Percentiles rank a stretch among this genome's conserved stretches.
These are phyloP conservation scores for Gynandropsis gynandra DNA, from an alignment of 345 rosid species.

Conservation along the genomic window DNA sequence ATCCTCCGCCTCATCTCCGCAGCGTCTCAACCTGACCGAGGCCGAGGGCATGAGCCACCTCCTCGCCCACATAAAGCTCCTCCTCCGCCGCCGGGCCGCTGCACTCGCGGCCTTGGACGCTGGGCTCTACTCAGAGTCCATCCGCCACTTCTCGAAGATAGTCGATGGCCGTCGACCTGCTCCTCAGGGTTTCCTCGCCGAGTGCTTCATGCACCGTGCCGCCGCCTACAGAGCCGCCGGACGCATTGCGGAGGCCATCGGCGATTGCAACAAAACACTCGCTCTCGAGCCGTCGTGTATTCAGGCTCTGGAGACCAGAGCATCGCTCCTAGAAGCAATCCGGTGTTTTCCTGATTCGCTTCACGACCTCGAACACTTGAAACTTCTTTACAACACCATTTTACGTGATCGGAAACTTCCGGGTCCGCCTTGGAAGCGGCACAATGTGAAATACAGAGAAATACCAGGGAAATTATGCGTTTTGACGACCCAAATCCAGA, in stretches of 20 bases:
- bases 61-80: conserved; percentile 72
- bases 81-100: conserved; percentile 77
- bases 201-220: conserved; percentile 83
- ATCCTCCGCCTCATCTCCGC: conserved; percentile 37
- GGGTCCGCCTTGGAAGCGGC: conserved; percentile 93
- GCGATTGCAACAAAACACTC: conserved; percentile 82
- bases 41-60: conserved; percentile 54
- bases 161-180: conserved; percentile 80
- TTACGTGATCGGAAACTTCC: conserved; percentile 82
- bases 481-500: conserved; percentile 53
- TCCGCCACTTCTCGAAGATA: conserved; percentile 87
- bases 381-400: conserved; percentile 77
- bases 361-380: conserved; percentile 90
- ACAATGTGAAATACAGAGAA: conserved; percentile 71
- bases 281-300: conserved; percentile 83
- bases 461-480: conserved; percentile 78
- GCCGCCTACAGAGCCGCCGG: conserved; percentile 66
- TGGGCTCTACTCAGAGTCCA: conserved; percentile 68
- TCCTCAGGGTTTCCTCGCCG: conserved; percentile 86
- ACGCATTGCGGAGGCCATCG: conserved; percentile 74
- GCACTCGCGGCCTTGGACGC: conserved; percentile 89
- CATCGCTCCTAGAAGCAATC: conserved; percentile 62
- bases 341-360: conserved; percentile 85
- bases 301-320: conserved; percentile 86
- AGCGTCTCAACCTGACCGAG: conserved; percentile 41